Percentiles rank a stretch among this genome's conserved stretches.
Conservation (phyloP, 2,329 filamentous ascomycete genomes). For the Endoconidiophora laricicola region DNA sequence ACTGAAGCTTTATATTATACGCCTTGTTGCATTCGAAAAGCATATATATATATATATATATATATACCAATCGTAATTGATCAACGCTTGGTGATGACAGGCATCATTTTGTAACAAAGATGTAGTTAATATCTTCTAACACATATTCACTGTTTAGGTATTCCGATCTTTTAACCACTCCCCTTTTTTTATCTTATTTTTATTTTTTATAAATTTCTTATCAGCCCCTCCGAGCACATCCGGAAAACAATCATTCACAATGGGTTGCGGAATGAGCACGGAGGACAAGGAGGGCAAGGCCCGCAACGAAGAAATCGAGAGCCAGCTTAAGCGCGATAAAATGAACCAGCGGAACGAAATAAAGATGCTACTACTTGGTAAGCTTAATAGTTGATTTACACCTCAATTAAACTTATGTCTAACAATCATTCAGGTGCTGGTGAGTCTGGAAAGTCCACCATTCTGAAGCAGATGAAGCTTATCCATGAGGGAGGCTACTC, state of each 20-base stretch:
- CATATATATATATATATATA: too few relatives aligned
- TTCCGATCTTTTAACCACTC: background rate
- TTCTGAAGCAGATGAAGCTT: constrained; percentile 99
- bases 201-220: constrained; percentile 8
- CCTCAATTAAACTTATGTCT: background rate
- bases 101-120: too few relatives aligned
- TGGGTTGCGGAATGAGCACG: constrained; percentile 99
- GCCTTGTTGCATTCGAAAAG: too few relatives aligned
- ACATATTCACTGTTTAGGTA: too few relatives aligned
- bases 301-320: constrained; percentile 99
- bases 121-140: too few relatives aligned
- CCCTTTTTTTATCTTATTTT: background rate
- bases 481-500: constrained; percentile 99
- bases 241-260: constrained; percentile 33
- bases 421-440: constrained; percentile 53
- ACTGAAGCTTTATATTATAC: too few relatives aligned
- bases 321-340: constrained; percentile 95
- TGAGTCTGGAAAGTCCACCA: constrained; percentile 85
- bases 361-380: constrained; percentile 98
- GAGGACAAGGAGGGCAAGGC: constrained; percentile 99
- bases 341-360: constrained; percentile 99
- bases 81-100: too few relatives aligned
- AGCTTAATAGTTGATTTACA: constrained; percentile 12
- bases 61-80: too few relatives aligned
- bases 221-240: constrained; percentile 5